phyloP scores from a whole-genome alignment of 1,284 basidiomycete species.

The Pyrrhoderma lamaoense region DNA sequence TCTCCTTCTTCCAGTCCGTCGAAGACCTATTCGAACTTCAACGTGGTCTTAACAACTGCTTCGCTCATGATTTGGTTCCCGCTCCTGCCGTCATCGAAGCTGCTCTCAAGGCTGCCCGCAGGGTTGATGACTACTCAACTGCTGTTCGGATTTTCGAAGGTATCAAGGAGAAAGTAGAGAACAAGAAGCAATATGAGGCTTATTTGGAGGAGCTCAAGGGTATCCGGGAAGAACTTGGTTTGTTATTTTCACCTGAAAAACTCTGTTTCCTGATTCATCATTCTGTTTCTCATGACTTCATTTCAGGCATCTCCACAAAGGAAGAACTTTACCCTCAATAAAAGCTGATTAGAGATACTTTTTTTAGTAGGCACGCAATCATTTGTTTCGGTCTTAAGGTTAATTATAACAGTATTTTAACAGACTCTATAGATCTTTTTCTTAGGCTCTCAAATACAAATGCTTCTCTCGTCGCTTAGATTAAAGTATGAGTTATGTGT shows the following conservation, averaged over 20 bases:
- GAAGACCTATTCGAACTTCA: constrained; percentile 97
- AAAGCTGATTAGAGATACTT: neutral
- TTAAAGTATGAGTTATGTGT: no score
- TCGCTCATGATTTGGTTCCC: constrained; percentile 97
- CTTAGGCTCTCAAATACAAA: no score
- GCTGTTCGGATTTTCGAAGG: constrained; percentile 95
- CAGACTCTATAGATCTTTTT: no score
- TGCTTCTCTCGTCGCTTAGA: no score
- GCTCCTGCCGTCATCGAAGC: constrained; percentile 85
- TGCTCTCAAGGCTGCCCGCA: constrained; percentile 81
- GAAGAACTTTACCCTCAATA: constrained; percentile 36
- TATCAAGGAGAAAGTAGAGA: constrained; percentile 91
- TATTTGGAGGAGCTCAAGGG: constrained; percentile 85
- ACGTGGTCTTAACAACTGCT: constrained; percentile 98
- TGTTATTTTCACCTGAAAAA: constrained; percentile 28
- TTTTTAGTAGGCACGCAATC: no score
- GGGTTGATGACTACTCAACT: constrained; percentile 95
- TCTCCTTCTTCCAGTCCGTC: constrained; percentile 86
- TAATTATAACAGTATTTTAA: neutral
- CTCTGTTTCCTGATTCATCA: neutral
- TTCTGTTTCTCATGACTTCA: no score
- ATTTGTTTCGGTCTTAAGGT: no score
- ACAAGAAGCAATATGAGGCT: constrained; percentile 85
- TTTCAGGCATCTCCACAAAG: constrained; percentile 35
- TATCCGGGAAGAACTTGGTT: constrained; percentile 85